Percentiles rank a stretch among this genome's conserved stretches.
These are phyloP conservation scores for Theileria parva DNA, from an alignment of 169 alveolate genomes.

Conservation along the genomic window DNA sequence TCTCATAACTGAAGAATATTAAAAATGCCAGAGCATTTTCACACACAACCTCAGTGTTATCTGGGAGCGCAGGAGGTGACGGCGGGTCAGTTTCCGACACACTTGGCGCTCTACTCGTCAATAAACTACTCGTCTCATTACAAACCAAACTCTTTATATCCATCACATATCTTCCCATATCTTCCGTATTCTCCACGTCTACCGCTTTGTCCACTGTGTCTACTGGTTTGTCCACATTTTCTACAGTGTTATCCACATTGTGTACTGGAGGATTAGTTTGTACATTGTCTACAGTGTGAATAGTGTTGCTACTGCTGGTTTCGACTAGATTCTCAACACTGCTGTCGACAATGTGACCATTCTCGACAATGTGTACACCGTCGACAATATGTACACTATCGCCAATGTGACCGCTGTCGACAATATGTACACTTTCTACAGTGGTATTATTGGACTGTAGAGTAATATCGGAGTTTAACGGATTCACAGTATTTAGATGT, in stretches of 20 bases:
- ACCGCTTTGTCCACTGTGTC: conserved; percentile 8
- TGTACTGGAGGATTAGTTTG: too few relatives aligned
- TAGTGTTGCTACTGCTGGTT: too few relatives aligned
- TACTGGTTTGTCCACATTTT: background rate
- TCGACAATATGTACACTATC: too few relatives aligned
- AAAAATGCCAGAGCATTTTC: conserved; percentile 50
- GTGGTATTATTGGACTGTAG: too few relatives aligned
- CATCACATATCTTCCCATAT: background rate
- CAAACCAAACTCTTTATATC: background rate
- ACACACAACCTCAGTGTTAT: conserved; percentile 22
- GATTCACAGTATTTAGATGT: background rate
- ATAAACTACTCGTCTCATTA: background rate
- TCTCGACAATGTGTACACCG: too few relatives aligned
- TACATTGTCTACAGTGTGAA: too few relatives aligned
- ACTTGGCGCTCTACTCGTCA: background rate
- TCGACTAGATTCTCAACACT: too few relatives aligned
- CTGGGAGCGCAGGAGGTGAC: background rate
- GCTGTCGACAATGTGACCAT: too few relatives aligned
- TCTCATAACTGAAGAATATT: conserved; percentile 47
- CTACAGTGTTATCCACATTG: too few relatives aligned
- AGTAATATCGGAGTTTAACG: too few relatives aligned
- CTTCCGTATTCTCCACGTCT: conserved; percentile 3
- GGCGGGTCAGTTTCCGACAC: background rate
- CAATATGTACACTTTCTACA: too few relatives aligned
- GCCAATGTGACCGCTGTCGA: too few relatives aligned